phyloP scores from a whole-genome alignment of 2,329 filamentous ascomycete genomes.

The Sarocladiaceae sp. region DNA sequence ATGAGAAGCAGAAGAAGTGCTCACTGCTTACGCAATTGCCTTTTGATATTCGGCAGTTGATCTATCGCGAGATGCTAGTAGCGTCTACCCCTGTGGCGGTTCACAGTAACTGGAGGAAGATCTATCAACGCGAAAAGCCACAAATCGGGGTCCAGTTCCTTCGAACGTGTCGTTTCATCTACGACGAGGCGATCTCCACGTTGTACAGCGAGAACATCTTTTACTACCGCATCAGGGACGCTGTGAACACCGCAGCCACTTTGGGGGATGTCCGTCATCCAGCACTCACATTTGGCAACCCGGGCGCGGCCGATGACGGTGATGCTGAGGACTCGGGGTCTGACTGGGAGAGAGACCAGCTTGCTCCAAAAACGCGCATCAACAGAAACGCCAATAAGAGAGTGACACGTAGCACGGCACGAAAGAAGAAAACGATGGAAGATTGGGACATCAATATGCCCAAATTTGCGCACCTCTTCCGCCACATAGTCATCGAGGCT shows the following conservation, averaged over 20 bases:
- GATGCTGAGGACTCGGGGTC: conserved; percentile 14
- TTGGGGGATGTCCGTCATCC: conserved; percentile 15
- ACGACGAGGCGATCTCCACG: conserved; percentile 32
- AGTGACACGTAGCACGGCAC: conserved; percentile 12
- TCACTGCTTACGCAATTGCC: conserved; percentile 16
- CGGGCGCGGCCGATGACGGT: not conserved
- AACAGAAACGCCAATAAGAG: conserved; percentile 11
- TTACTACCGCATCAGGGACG: conserved; percentile 40
- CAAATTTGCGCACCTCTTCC: conserved; percentile 35
- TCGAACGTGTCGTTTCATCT: conserved; percentile 26
- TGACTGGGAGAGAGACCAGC: not conserved
- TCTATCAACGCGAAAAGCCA: not conserved
- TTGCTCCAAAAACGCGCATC: not conserved
- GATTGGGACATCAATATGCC: conserved; percentile 23
- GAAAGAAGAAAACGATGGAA: not conserved
- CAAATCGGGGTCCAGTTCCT: conserved; percentile 24
- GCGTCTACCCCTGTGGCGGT: conserved; percentile 27
- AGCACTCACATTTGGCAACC: conserved; percentile 1
- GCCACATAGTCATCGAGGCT: conserved; percentile 37
- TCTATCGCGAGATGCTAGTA: conserved; percentile 29
- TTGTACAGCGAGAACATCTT: conserved; percentile 47
- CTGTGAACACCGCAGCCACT: conserved; percentile 11
- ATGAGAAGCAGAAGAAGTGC: not conserved
- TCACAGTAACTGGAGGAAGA: conserved; percentile 27
- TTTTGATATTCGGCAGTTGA: conserved; percentile 22